Percentiles rank a stretch among this genome's conserved stretches.
phyloP scores from a whole-genome alignment of 2,329 filamentous ascomycete genomes.

The Penicillium sp. region DNA sequence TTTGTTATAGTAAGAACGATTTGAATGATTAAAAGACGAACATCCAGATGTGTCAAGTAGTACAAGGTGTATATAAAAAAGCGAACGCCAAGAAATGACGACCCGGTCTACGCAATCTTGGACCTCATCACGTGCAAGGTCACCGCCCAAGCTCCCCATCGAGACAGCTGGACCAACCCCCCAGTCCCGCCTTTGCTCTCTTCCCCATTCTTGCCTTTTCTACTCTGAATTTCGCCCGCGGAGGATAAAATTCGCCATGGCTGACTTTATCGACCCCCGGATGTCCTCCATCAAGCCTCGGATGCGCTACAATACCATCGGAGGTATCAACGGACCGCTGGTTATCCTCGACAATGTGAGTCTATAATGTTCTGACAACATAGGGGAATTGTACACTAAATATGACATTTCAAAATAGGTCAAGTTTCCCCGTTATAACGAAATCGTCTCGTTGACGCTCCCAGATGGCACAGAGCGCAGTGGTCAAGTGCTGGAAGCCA shows the following conservation, averaged over 20 bases:
- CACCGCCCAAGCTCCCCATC: conserved; percentile 26
- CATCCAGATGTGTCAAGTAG: too few relatives aligned
- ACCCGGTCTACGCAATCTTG: background rate
- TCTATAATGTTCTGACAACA: too few relatives aligned
- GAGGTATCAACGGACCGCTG: conserved; percentile 94
- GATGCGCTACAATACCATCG: conserved; percentile 96
- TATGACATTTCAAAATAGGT: conserved; percentile 37
- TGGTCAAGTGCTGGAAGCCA: conserved; percentile 94
- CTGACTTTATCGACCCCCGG: conserved; percentile 45
- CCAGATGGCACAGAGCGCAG: conserved; percentile 92
- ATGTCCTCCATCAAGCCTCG: conserved; percentile 61
- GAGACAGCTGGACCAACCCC: conserved; percentile 26
- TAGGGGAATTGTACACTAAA: too few relatives aligned
- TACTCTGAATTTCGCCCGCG: background rate
- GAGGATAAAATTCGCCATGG: conserved; percentile 31
- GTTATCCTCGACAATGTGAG: conserved; percentile 87
- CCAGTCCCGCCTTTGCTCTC: conserved; percentile 16
- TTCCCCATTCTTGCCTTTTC: conserved; percentile 14
- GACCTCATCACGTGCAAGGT: conserved; percentile 22
- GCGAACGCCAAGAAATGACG: background rate
- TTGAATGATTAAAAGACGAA: too few relatives aligned
- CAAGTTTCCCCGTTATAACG: conserved; percentile 96
- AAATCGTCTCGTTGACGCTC: conserved; percentile 93
- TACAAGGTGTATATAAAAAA: background rate
- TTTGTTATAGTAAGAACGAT: too few relatives aligned